Evolutionary conservation across 306 rosid species (phyloP).

Genomic region (Malus domestica): DNA sequence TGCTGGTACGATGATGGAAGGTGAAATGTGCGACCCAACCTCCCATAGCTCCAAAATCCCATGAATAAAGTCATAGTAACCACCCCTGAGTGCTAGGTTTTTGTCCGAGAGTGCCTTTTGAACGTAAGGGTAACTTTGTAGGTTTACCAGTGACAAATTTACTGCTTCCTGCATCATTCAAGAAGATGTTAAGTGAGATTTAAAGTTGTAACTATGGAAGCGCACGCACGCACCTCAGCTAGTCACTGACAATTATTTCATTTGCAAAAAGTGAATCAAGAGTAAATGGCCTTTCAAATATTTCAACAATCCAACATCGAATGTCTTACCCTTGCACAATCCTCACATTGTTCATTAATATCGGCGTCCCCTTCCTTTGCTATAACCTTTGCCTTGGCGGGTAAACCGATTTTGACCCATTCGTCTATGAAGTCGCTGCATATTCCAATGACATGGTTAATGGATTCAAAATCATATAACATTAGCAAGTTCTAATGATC

Average conservation of each 20-base stretch:
- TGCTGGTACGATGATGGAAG: constrained; percentile 14
- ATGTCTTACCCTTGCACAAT: constrained; percentile 39
- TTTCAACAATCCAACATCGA: too few relatives aligned
- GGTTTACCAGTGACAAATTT: constrained; percentile 44
- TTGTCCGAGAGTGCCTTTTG: constrained; percentile 10
- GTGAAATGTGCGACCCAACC: constrained; percentile 5
- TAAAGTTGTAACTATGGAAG: too few relatives aligned
- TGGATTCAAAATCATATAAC: background rate
- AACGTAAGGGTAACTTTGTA: constrained; percentile 50
- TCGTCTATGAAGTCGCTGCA: constrained; percentile 69
- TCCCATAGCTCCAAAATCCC: constrained; percentile 56
- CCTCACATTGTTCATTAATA: constrained; percentile 12
- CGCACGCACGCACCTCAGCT: too few relatives aligned
- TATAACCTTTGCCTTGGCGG: constrained; percentile 37
- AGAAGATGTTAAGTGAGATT: background rate
- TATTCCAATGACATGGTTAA: background rate
- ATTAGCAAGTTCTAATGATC: background rate
- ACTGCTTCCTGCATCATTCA: constrained; percentile 46
- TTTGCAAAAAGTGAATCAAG: too few relatives aligned
- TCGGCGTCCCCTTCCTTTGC: background rate
- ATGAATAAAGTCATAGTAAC: constrained; percentile 49
- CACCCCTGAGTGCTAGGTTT: constrained; percentile 32
- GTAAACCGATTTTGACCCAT: constrained; percentile 55
- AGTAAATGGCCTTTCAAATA: too few relatives aligned
- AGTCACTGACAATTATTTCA: too few relatives aligned